Conservation (phyloP, 345 rosid genomes). For the Cardamine occulta region DNA sequence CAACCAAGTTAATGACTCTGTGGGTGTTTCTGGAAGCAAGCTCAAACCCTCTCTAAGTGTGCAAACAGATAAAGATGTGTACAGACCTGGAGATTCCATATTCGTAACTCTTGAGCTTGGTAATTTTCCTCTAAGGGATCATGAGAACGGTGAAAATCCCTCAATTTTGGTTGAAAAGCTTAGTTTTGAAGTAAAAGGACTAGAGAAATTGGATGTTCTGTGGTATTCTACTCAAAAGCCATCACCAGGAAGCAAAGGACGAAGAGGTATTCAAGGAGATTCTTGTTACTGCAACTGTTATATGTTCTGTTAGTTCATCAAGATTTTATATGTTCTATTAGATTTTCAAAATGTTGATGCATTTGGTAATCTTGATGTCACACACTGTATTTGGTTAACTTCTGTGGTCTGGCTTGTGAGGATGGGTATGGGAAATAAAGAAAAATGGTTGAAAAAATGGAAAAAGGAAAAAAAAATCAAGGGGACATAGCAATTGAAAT, state of each 20-base stretch:
- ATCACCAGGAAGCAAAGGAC: slow-evolving; percentile 60
- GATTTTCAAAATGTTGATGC: slow-evolving; percentile 11
- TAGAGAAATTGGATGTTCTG: slow-evolving; percentile 79
- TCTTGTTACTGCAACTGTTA: slow-evolving; percentile 24
- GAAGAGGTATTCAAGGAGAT: slow-evolving; percentile 58
- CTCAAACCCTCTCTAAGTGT: slow-evolving; percentile 57
- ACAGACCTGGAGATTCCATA: slow-evolving; percentile 85
- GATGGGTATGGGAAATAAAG: slow-evolving; percentile 1
- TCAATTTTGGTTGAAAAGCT: slow-evolving; percentile 74
- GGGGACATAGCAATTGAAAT: background rate
- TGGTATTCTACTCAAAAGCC: slow-evolving; percentile 84
- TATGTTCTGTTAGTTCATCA: slow-evolving; percentile 11
- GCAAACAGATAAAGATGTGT: slow-evolving; percentile 73
- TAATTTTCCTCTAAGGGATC: slow-evolving; percentile 43
- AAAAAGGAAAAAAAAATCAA: background rate
- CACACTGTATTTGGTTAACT: slow-evolving; percentile 3
- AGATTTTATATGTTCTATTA: slow-evolving; percentile 11
- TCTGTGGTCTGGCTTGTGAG: slow-evolving; percentile 17
- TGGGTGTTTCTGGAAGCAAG: slow-evolving; percentile 40
- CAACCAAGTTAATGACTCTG: slow-evolving; percentile 40
- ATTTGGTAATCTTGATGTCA: slow-evolving; percentile 20
- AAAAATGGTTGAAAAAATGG: slow-evolving; percentile 1
- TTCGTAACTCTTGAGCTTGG: slow-evolving; percentile 68
- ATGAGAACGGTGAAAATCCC: slow-evolving; percentile 33
- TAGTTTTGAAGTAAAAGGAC: slow-evolving; percentile 82